phyloP scores from a whole-genome alignment of 768 basidiomycete genomes.

The Tephrocybe rancida region DNA sequence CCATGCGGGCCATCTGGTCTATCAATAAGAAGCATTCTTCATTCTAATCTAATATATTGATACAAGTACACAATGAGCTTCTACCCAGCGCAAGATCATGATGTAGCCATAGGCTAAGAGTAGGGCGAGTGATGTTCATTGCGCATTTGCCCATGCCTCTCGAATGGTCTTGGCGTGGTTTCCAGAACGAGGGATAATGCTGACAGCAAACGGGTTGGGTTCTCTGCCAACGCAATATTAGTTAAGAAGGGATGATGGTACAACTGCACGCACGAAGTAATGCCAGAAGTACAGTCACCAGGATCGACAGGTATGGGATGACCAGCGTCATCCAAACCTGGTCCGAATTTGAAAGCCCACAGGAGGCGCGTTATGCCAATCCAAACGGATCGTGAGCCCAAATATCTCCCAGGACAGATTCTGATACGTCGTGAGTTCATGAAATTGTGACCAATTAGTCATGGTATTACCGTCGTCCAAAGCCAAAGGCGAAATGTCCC shows the following conservation, averaged over 20 bases:
- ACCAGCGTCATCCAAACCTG: background rate
- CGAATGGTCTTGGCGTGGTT: slow-evolving; percentile 4
- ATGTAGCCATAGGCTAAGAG: too few species aligned
- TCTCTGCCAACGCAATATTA: background rate
- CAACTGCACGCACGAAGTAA: background rate
- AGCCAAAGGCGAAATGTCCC: slow-evolving; percentile 2
- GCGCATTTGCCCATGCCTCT: background rate
- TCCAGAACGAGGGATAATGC: slow-evolving; percentile 4
- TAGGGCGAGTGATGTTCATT: background rate
- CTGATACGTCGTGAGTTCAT: background rate
- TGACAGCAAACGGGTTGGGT: slow-evolving; percentile 5
- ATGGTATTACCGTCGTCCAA: background rate
- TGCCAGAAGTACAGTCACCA: slow-evolving; percentile 2
- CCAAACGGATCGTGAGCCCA: slow-evolving; percentile 5
- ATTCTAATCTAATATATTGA: too few species aligned
- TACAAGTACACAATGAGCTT: too few species aligned
- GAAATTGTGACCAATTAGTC: background rate
- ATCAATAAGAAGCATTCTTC: too few species aligned
- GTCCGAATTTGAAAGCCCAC: slow-evolving; percentile 8
- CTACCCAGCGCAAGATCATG: too few species aligned
- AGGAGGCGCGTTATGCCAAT: slow-evolving; percentile 8
- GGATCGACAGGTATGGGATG: slow-evolving; percentile 7
- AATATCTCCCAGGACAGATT: slow-evolving; percentile 7
- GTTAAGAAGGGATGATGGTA: background rate
- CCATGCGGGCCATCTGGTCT: too few species aligned